Evolutionary conservation across 805 yeast species (phyloP).

Genomic region (Candida argentea): DNA sequence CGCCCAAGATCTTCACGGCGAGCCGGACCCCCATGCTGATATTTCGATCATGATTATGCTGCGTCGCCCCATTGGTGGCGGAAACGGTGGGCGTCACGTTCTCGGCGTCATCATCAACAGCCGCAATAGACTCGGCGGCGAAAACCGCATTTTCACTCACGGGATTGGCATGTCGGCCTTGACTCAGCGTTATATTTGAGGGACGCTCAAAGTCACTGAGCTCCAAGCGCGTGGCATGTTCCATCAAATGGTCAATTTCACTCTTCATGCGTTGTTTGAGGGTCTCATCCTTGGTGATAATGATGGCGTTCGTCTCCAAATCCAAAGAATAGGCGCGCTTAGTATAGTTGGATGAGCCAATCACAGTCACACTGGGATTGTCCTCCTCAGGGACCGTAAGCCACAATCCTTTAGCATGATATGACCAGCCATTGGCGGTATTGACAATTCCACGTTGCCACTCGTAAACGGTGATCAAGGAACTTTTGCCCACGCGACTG

Average conservation of each 20-base stretch:
- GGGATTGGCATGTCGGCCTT: slow-evolving; percentile 1
- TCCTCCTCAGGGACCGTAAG: slow-evolving; percentile 45
- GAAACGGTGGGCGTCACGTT: slow-evolving; percentile 4
- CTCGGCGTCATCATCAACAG: slow-evolving; percentile 5
- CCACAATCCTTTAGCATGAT: slow-evolving; percentile 97
- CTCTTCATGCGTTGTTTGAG: slow-evolving; percentile 46
- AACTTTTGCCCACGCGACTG: slow-evolving; percentile 25
- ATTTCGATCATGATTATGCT: slow-evolving; percentile 43
- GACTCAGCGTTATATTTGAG: neutral
- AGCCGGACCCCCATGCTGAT: slow-evolving; percentile 54
- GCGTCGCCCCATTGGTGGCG: neutral
- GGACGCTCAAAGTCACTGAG: slow-evolving; percentile 46
- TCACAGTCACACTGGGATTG: slow-evolving; percentile 62
- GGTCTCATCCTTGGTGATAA: slow-evolving; percentile 57
- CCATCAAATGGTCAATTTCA: slow-evolving; percentile 55
- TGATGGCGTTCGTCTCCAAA: slow-evolving; percentile 76
- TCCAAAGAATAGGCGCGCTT: slow-evolving; percentile 81
- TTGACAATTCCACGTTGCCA: slow-evolving; percentile 87
- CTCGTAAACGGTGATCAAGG: slow-evolving; percentile 52
- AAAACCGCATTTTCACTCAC: slow-evolving; percentile 1
- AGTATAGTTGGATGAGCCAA: slow-evolving; percentile 93
- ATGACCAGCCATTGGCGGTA: slow-evolving; percentile 84
- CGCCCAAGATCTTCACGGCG: slow-evolving; percentile 56
- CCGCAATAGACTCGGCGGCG: slow-evolving; percentile 3
- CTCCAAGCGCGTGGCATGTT: slow-evolving; percentile 41